Percentiles rank a stretch among this genome's conserved stretches.
phyloP scores from a whole-genome alignment of 345 rosid genomes.

The Nasturtium officinale region DNA sequence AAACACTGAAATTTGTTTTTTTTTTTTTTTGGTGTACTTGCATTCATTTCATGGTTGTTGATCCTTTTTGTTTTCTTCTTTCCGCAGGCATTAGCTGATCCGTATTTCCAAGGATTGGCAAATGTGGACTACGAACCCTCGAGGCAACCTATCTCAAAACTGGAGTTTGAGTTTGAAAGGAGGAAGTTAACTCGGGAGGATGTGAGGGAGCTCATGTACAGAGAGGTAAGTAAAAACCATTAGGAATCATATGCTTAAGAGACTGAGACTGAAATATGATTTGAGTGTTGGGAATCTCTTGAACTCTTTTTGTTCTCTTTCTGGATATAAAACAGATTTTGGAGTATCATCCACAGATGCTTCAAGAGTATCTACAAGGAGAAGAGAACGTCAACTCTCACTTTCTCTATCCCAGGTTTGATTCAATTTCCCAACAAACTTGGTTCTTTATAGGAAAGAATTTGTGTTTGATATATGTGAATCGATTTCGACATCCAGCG shows the following conservation, averaged over 20 bases:
- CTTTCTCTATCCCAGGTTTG: slow-evolving; percentile 90
- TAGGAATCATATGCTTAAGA: slow-evolving; percentile 10
- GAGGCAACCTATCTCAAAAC: slow-evolving; percentile 77
- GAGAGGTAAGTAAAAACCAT: slow-evolving; percentile 64
- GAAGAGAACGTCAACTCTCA: slow-evolving; percentile 64
- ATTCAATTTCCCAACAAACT: not conserved
- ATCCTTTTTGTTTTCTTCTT: slow-evolving; percentile 29
- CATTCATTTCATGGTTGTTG: slow-evolving; percentile 11
- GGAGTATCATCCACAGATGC: slow-evolving; percentile 89
- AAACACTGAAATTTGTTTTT: not conserved
- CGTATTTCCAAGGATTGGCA: slow-evolving; percentile 81
- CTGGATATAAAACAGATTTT: slow-evolving; percentile 61
- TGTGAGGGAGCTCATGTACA: slow-evolving; percentile 83
- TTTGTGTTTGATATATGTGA: not conserved
- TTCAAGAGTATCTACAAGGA: slow-evolving; percentile 70
- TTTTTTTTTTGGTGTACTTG: not conserved
- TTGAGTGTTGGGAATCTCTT: slow-evolving; percentile 13
- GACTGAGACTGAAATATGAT: not conserved
- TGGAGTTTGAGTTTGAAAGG: slow-evolving; percentile 89
- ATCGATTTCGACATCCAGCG: slow-evolving; percentile 49
- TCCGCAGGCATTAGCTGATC: slow-evolving; percentile 84
- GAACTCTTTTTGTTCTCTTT: slow-evolving; percentile 19
- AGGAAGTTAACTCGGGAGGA: slow-evolving; percentile 82
- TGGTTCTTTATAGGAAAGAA: not conserved
- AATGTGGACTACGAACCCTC: slow-evolving; percentile 74